Percentiles rank a stretch among this genome's conserved stretches.
Conservation (phyloP, 805 yeast genomes). For the Candida hispaniensis region DNA sequence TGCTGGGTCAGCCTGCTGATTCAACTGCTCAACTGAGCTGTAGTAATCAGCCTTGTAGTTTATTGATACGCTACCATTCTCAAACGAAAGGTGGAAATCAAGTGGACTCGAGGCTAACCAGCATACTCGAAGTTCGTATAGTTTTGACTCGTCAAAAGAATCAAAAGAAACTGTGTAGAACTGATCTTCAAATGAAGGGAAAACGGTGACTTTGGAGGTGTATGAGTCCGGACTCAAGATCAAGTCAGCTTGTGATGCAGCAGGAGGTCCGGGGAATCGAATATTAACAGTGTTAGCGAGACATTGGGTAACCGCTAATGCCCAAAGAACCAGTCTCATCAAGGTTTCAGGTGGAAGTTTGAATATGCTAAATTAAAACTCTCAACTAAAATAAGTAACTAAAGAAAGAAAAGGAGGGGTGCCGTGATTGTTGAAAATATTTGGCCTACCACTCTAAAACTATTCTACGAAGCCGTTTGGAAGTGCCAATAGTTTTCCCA, state of each 20-base stretch:
- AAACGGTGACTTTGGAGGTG: neutral
- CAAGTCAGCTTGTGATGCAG: neutral
- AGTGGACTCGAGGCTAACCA: slow-evolving; percentile 12
- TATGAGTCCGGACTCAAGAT: neutral
- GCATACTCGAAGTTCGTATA: slow-evolving; percentile 12
- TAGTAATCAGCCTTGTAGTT: neutral
- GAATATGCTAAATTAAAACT: neutral
- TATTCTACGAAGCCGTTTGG: neutral
- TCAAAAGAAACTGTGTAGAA: slow-evolving; percentile 1
- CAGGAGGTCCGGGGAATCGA: neutral
- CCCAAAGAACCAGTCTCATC: neutral
- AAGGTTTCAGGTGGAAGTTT: neutral
- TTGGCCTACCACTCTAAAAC: neutral
- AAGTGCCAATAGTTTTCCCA: too few species aligned
- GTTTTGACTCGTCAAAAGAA: slow-evolving; percentile 1
- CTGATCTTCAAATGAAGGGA: neutral
- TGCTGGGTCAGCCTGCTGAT: slow-evolving; percentile 1
- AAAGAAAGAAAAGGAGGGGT: slow-evolving; percentile 6
- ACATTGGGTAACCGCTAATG: slow-evolving; percentile 2
- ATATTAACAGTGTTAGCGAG: slow-evolving; percentile 8
- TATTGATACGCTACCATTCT: neutral
- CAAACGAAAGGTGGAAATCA: slow-evolving; percentile 1
- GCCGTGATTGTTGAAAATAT: neutral
- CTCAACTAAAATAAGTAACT: neutral
- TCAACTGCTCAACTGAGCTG: slow-evolving; percentile 1